Evolutionary conservation across 2,329 filamentous ascomycete genomes (phyloP).

Genomic region (Penicillium olsonii): DNA sequence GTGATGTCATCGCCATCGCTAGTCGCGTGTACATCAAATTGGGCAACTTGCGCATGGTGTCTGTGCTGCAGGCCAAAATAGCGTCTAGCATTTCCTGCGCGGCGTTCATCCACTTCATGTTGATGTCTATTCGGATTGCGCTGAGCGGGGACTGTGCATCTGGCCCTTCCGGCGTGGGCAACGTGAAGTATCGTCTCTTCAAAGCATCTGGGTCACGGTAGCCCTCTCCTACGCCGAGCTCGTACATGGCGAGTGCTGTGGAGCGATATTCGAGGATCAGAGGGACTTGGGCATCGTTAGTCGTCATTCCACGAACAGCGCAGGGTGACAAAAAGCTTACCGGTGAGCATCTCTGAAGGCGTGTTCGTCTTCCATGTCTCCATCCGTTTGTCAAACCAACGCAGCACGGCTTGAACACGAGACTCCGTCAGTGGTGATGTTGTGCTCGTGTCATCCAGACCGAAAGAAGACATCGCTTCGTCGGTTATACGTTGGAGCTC

Average conservation of each 20-base stretch:
- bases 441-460: conserved; percentile 38
- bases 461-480: conserved; percentile 38
- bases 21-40: conserved; percentile 38
- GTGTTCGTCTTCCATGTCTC: conserved; percentile 34
- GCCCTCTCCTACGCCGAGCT: conserved; percentile 37
- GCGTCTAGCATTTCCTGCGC: conserved; percentile 37
- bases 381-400: conserved; percentile 40
- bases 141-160: conserved; percentile 24
- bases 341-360: conserved; percentile 30
- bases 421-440: conserved; percentile 34
- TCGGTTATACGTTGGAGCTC: conserved; percentile 37
- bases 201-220: conserved; percentile 39
- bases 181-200: conserved; percentile 35
- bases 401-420: conserved; percentile 35
- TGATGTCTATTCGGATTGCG: conserved; percentile 38
- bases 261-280: conserved; percentile 35
- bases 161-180: conserved; percentile 31
- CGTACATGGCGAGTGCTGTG: conserved; percentile 35
- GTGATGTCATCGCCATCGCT: conserved; percentile 32
- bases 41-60: conserved; percentile 36
- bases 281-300: conserved; percentile 20
- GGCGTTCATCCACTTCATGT: conserved; percentile 40
- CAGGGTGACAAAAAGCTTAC: conserved; percentile 18
- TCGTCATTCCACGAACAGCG: not conserved
- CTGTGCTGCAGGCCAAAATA: conserved; percentile 34